phyloP scores from a whole-genome alignment of 441 rosid genomes.

The Eruca vesicaria region DNA sequence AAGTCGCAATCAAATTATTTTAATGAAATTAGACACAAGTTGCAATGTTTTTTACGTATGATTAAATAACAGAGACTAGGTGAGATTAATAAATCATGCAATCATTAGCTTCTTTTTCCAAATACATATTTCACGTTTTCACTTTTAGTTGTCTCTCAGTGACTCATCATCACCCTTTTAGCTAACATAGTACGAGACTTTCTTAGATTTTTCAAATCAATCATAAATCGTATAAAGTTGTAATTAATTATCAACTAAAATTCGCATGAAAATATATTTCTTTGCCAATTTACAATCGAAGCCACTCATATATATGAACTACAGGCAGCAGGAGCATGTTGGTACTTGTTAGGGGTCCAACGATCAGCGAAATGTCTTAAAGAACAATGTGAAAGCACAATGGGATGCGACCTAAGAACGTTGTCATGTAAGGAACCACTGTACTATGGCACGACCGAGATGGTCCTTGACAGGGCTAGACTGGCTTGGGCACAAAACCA shows the following conservation, averaged over 20 bases:
- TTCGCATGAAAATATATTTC: background rate
- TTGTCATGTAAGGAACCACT: conserved; percentile 74
- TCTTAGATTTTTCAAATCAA: background rate
- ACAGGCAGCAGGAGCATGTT: conserved; percentile 97
- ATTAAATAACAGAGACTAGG: background rate
- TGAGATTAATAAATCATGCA: background rate
- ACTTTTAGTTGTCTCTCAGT: conserved; percentile 4
- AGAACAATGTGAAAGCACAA: conserved; percentile 58
- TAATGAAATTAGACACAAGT: conserved; percentile 5
- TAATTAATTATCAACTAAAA: background rate
- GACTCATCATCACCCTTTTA: conserved; percentile 2
- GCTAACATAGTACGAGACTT: background rate
- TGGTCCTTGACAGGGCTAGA: conserved; percentile 49
- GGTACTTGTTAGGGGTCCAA: conserved; percentile 92
- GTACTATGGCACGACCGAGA: conserved; percentile 64
- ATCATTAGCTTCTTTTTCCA: conserved; percentile 9
- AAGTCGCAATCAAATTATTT: conserved; percentile 29
- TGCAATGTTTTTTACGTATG: conserved; percentile 5
- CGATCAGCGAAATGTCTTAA: conserved; percentile 72
- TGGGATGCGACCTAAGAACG: conserved; percentile 49
- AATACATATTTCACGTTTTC: background rate
- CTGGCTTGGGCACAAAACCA: conserved; percentile 62
- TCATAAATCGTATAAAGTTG: background rate
- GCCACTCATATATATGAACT: background rate
- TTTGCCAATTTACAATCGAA: background rate